A percentile compares a stretch with the other conserved stretches of the same genome.
phyloP scores from a whole-genome alignment of 352 stramenopile genomes.

The Phytopythium ostracodes region DNA sequence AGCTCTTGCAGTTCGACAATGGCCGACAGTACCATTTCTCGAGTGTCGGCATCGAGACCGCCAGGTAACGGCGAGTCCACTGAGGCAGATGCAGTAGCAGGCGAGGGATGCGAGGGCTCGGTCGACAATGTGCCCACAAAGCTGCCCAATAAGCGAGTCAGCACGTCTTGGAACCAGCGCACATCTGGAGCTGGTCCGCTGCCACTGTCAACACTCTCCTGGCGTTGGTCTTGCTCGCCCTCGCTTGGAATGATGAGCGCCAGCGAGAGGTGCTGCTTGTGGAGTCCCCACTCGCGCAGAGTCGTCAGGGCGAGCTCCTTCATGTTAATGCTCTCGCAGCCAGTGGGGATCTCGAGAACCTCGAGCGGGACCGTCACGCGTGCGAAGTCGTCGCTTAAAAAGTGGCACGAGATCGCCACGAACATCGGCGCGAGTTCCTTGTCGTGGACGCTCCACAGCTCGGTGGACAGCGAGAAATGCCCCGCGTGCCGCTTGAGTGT shows the following conservation, averaged over 20 bases:
- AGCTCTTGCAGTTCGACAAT: not conserved
- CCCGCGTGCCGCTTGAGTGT: conserved; percentile 26
- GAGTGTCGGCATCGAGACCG: not conserved
- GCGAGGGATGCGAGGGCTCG: not conserved
- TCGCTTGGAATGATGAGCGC: not conserved
- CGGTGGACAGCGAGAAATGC: conserved; percentile 19
- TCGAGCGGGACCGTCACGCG: conserved; percentile 22
- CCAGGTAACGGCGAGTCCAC: not conserved
- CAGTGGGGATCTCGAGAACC: conserved; percentile 13
- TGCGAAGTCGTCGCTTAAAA: conserved; percentile 28
- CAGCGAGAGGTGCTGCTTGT: not conserved
- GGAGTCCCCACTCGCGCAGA: conserved; percentile 22
- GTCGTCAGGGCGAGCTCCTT: not conserved
- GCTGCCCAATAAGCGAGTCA: not conserved
- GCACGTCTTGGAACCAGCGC: not conserved
- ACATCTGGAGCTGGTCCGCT: not conserved
- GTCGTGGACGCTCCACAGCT: conserved; percentile 16
- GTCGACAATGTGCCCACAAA: not conserved
- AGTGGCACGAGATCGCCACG: conserved; percentile 18
- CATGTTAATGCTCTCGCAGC: not conserved
- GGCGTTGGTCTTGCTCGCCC: not conserved
- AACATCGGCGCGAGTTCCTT: conserved; percentile 2
- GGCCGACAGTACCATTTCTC: not conserved
- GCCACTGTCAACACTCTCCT: not conserved
- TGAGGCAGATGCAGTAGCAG: not conserved